Evolutionary conservation across 768 basidiomycete genomes (phyloP), one percentile per base, ranked within the genome.

Genomic region (Flagelloscypha sp.): DNA sequence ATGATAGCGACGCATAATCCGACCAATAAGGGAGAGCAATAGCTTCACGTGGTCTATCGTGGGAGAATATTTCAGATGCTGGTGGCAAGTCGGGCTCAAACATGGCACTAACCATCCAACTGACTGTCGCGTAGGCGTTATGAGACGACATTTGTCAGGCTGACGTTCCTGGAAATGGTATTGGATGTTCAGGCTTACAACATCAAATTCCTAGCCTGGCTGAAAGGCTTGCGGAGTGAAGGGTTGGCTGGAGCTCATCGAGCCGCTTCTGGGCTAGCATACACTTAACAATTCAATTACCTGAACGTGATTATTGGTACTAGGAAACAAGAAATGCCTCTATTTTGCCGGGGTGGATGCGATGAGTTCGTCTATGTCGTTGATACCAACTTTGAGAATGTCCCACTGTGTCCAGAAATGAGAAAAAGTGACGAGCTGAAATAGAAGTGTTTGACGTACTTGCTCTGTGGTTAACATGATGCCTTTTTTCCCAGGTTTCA

Each of bases 401-500:
- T 76, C 58, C 81, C 81, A 83, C 72, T 83, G 41, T 4, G 43
- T 16, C 4, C 19, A 25, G 4, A 29, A 20, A 35, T 27, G 18
- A 25, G 23, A 22, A 24, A 23, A 39, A 23, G 8, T n/a, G 7
- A 46, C 12, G 7, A 21, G 19, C 7, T 19, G 23, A 41, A 13
- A 3, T 7, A 21, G 11, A 23, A 30, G 32, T 17, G 21, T 7
- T 11, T 5, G 5, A 49, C 61, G 30, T 42, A 80, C 80, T 67
- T 84, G 83, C 13, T 86, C 84, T 3, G 59, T 30, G 10, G 60
- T 54, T 18, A 89, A 62, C 0, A 79, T 70, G 34, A 88, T 82
- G 7, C 84, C 86, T 47, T 87, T 89, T 56, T 85, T 88, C 0
- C 84, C 83, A 0, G 86, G 85, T 42, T 80, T 84, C 44, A 72